phyloP scores from a whole-genome alignment of 768 basidiomycete genomes.

The Boletales sp. region DNA sequence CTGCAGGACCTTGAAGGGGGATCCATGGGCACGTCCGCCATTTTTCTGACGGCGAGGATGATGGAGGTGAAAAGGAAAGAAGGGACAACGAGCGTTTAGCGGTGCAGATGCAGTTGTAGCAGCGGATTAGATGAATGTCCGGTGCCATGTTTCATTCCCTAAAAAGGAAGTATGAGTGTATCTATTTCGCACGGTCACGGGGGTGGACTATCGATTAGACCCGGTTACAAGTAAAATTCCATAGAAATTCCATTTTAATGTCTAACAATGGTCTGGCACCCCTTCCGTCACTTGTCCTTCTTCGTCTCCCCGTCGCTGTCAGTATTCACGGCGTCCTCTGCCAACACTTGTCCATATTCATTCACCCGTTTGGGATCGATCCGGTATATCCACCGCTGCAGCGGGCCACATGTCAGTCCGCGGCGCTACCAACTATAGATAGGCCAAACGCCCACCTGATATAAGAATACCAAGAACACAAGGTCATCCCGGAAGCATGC shows the following conservation, averaged over 20 bases:
- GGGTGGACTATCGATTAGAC: background rate
- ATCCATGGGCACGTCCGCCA: slow-evolving; percentile 22
- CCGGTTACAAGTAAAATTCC: background rate
- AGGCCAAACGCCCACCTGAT: slow-evolving; percentile 60
- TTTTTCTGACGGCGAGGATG: slow-evolving; percentile 9
- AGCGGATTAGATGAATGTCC: slow-evolving; percentile 34
- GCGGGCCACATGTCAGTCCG: slow-evolving; percentile 6
- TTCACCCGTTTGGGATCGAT: slow-evolving; percentile 93
- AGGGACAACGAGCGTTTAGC: slow-evolving; percentile 24
- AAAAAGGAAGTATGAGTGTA: slow-evolving; percentile 18
- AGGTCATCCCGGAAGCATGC: slow-evolving; percentile 89
- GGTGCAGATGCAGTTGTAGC: slow-evolving; percentile 12
- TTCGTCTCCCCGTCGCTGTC: slow-evolving; percentile 47
- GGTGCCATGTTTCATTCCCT: slow-evolving; percentile 28
- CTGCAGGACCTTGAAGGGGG: slow-evolving; percentile 49
- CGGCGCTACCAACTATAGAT: slow-evolving; percentile 3
- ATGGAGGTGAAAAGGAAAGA: slow-evolving; percentile 17
- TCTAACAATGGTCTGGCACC: too few relatives aligned
- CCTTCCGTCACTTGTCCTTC: slow-evolving; percentile 45
- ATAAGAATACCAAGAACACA: slow-evolving; percentile 88
- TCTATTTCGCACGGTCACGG: slow-evolving; percentile 19
- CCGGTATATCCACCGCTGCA: slow-evolving; percentile 94
- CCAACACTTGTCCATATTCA: slow-evolving; percentile 89
- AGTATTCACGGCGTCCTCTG: slow-evolving; percentile 39
- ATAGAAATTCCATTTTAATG: background rate